Conservation (phyloP, 2,329 filamentous ascomycete genomes). For the Clarireedia sp. region DNA sequence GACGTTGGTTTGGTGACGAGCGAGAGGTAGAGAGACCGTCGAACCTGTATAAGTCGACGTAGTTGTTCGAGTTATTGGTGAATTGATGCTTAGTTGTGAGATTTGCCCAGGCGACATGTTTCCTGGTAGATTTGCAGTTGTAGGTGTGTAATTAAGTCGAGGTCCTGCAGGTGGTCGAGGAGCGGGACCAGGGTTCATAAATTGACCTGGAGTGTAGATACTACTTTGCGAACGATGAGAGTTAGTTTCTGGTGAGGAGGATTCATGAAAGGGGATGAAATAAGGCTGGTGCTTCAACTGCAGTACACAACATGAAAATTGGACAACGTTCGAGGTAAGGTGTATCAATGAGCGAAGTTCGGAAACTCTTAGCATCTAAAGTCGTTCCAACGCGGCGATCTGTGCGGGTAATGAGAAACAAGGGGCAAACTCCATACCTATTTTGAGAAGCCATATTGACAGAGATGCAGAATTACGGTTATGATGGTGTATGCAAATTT, state of each 20-base stretch:
- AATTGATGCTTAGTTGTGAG: constrained; percentile 43
- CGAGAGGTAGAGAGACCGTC: constrained; percentile 64
- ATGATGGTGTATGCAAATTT: constrained; percentile 7
- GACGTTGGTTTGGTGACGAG: constrained; percentile 46
- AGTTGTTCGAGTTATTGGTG: constrained; percentile 57
- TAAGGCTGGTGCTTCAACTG: constrained; percentile 3
- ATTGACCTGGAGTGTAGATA: constrained; percentile 56
- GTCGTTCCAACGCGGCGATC: constrained; percentile 10
- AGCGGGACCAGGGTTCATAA: constrained; percentile 78
- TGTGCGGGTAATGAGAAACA: constrained; percentile 15
- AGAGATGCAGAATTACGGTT: constrained; percentile 15
- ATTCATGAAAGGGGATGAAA: constrained; percentile 2
- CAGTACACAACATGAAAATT: neutral
- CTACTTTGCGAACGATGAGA: constrained; percentile 29
- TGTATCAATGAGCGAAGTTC: neutral
- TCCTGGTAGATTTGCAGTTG: constrained; percentile 60
- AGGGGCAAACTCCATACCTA: constrained; percentile 20
- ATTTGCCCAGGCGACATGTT: constrained; percentile 75
- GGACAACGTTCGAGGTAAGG: neutral
- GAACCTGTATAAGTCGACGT: constrained; percentile 63
- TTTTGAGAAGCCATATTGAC: constrained; percentile 28
- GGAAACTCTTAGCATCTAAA: neutral
- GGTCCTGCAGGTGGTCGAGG: constrained; percentile 35
- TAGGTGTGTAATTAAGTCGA: constrained; percentile 71
- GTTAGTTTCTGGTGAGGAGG: neutral